Evolutionary conservation across 768 basidiomycete genomes (phyloP), one percentile per base, ranked within the genome.

Genomic region (Coprinopsis strossmayeri): DNA sequence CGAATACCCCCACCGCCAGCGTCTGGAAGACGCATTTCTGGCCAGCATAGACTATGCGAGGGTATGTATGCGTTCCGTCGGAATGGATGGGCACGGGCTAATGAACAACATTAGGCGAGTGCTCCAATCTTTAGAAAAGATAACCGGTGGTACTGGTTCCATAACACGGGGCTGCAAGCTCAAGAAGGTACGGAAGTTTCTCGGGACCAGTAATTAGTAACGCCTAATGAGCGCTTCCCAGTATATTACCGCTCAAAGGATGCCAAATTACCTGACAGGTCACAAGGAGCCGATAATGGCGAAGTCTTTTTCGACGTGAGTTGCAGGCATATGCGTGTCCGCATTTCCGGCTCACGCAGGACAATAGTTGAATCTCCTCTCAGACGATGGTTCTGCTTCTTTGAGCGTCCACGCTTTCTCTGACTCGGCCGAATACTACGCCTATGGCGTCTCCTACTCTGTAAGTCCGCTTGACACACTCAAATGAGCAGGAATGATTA

Each of bases 271-370:
- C 87, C 86, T 34, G 73, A 76, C 53, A 73, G 78, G 58, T 71
- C 72, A 34, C 58, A 69, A 30, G 65, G 67, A 15, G 59, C 45
- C 27, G 59, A 65, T 15, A 75, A 69, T 12, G 79, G 79, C 24
- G 87, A 90, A 60, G 70, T 90, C 2, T 91, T 87, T 64, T 91
- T 91, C 57, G 86, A 92, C 62, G 83, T 84, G 56, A 49, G 78
- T 45, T 25, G 34, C 50, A 43, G 12, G 15, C 34, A 30, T 39
- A 30, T 24, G 17, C 45, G 3, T 5, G 26, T 43, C 25, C 10
- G 47, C 37, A 38, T 37, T 35, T 21, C 18, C 24, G 20, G 28
- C 44, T 56, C 37, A 56, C 46, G 44, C 32, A 46, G 23, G 51
- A 24, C 38, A 26, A 18, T 50, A 85, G 82, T 77, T 84, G 5